A percentile compares a stretch with the other conserved stretches of the same genome.
phyloP scores from a whole-genome alignment of 768 basidiomycete genomes.

The Lactifluus echinatus region DNA sequence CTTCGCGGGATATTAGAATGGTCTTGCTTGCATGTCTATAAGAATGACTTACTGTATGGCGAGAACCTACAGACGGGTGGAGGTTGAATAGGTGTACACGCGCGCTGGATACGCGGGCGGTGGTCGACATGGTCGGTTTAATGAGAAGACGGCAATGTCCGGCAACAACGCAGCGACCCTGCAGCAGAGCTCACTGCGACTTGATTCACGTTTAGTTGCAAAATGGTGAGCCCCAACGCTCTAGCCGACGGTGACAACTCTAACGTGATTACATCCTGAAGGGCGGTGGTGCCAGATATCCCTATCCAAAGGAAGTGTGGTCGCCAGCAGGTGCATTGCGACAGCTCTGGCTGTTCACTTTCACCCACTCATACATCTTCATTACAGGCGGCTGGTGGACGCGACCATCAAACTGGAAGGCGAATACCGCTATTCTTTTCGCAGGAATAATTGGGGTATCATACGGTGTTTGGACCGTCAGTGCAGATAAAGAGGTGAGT shows the following conservation, averaged over 20 bases:
- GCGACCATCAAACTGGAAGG: slow-evolving; percentile 80
- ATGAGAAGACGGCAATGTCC: slow-evolving; percentile 10
- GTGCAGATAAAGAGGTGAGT: slow-evolving; percentile 74
- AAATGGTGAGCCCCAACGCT: slow-evolving; percentile 11
- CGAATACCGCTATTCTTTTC: slow-evolving; percentile 70
- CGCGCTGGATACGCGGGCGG: slow-evolving; percentile 32
- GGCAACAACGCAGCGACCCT: no score
- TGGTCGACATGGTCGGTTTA: slow-evolving; percentile 29
- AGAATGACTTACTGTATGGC: slow-evolving; percentile 46
- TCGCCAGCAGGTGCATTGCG: slow-evolving; percentile 69
- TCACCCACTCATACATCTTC: neutral
- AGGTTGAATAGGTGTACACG: slow-evolving; percentile 63
- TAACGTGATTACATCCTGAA: slow-evolving; percentile 23
- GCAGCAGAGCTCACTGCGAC: no score
- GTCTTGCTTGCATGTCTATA: neutral
- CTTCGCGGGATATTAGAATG: slow-evolving; percentile 32
- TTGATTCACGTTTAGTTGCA: neutral
- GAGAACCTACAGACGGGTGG: slow-evolving; percentile 58
- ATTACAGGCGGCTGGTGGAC: slow-evolving; percentile 89
- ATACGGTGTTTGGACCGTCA: slow-evolving; percentile 61
- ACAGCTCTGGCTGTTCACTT: neutral
- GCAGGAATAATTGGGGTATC: slow-evolving; percentile 59
- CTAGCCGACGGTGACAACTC: neutral
- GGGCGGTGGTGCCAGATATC: slow-evolving; percentile 84
- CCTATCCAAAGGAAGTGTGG: slow-evolving; percentile 93